Evolutionary conservation across 1,284 basidiomycete genomes (phyloP), one percentile per base, ranked within the genome.

Genomic region (Tranzscheliella williamsii): DNA sequence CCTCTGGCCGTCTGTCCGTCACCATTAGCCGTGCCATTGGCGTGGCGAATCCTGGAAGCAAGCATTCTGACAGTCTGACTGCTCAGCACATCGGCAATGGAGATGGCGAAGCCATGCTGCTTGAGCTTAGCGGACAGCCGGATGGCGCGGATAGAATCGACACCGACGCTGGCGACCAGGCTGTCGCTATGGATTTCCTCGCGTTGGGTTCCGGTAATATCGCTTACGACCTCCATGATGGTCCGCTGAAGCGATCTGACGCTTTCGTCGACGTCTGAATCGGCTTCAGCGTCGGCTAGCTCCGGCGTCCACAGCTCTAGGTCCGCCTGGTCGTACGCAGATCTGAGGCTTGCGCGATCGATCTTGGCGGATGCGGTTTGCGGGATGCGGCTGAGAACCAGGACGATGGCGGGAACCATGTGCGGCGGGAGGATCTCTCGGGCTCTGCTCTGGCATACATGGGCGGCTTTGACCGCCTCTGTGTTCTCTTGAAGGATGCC

Each of bases 81-180:
- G 13, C 26, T 26, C 5, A 43, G 26, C 20, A 43, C 20, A 3
- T 20, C 13, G 9, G 38, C 35, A 18, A 47, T 41, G 7, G 20
- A 26, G 1, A 47, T 13, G 8, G 9, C 16, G 12, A 41, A 6
- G 7, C 45, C 45, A 16, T 23, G 13, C 26, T 47, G 45, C 38
- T 47, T 35, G 21, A 49, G 35, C 40, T 49, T 49, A 18, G 24
- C 47, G 17, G 47, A 39, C 18, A 49, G 36, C 13, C 47, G 47
- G 18, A 49, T 42, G 20, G 21, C 12, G 17, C 40, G 39, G 17
- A 49, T 49, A 6, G 47, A 49, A 22, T 49, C 47, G 6, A 49
- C 35, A 7, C 47, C 47, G 11, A 49, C 22, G 15, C 40, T 42
- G 2, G 40, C 34, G 13, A 49, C 29, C 7, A 35, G 34, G 26